These are phyloP conservation scores for Ambrosia hybrid DNA, from an alignment of 140 eudicot species.

Conservation along the genomic window DNA sequence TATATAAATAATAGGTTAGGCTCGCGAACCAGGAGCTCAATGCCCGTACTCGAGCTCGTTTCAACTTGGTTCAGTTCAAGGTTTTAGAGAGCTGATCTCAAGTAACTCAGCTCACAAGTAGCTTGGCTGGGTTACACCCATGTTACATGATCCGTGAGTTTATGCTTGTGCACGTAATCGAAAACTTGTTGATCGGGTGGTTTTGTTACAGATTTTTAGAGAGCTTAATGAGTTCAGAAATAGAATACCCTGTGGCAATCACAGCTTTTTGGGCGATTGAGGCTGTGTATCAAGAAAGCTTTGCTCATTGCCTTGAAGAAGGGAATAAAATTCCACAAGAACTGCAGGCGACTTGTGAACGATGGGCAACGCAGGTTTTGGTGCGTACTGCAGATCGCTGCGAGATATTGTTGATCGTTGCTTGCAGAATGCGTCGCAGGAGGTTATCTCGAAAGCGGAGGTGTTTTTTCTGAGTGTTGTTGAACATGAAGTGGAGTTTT, in stretches of 20 bases:
- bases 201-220: conserved; percentile 61
- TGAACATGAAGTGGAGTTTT: conserved; percentile 78
- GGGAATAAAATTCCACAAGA: conserved; percentile 63
- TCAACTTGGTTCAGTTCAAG: too few species aligned
- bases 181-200: not conserved
- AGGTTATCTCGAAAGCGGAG: conserved; percentile 66
- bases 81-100: too few species aligned
- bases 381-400: conserved; percentile 55
- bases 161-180: not conserved
- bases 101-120: too few species aligned
- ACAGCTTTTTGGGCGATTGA: conserved; percentile 84
- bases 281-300: conserved; percentile 75
- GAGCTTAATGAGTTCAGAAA: conserved; percentile 54
- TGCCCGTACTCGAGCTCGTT: too few species aligned
- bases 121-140: too few species aligned
- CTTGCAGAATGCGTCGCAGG: conserved; percentile 53
- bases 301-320: conserved; percentile 74
- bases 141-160: not conserved
- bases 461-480: conserved; percentile 47
- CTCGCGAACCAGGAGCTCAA: too few species aligned
- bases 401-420: conserved; percentile 52
- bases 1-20: too few species aligned
- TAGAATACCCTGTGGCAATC: conserved; percentile 60
- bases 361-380: conserved; percentile 79
- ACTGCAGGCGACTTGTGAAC: conserved; percentile 68